Evolutionary conservation across 768 basidiomycete species (phyloP).

Genomic region (Gymnopilus junonius): DNA sequence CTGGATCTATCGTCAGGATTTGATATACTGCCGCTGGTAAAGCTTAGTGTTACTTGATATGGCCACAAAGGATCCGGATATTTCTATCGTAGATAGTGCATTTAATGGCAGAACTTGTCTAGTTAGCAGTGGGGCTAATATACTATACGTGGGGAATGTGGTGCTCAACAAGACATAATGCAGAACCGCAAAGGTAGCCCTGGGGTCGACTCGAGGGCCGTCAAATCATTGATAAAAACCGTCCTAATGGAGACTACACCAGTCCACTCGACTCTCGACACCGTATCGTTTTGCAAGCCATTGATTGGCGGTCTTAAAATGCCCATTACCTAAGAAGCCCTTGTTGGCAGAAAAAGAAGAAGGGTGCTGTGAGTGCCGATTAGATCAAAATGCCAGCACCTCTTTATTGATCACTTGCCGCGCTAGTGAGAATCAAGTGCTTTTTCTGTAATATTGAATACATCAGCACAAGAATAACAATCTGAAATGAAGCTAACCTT

Average conservation of each 20-base stretch:
- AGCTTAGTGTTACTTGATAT: not conserved
- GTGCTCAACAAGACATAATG: not conserved
- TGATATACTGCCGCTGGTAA: not conserved
- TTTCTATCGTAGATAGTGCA: not conserved
- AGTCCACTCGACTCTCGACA: slow-evolving; percentile 68
- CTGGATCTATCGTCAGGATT: not conserved
- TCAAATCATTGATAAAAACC: not conserved
- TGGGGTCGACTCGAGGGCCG: too few relatives aligned
- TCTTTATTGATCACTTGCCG: slow-evolving; percentile 50
- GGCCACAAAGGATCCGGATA: not conserved
- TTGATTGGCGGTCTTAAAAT: slow-evolving; percentile 85
- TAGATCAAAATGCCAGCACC: not conserved
- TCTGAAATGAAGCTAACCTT: slow-evolving; percentile 48
- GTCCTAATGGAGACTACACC: slow-evolving; percentile 46
- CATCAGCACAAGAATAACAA: not conserved
- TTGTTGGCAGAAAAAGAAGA: slow-evolving; percentile 77
- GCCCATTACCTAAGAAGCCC: slow-evolving; percentile 89
- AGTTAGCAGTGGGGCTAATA: not conserved
- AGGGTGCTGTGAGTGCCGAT: slow-evolving; percentile 65
- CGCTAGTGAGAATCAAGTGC: slow-evolving; percentile 78
- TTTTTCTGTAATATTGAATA: slow-evolving; percentile 55
- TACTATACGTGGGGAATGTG: not conserved
- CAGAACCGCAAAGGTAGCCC: too few relatives aligned
- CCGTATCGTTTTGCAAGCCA: slow-evolving; percentile 88
- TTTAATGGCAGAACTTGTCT: not conserved